Percentiles rank a stretch among this genome's conserved stretches.
Evolutionary conservation across 1,284 basidiomycete genomes (phyloP).

Genomic region (Ustilago tritici): DNA sequence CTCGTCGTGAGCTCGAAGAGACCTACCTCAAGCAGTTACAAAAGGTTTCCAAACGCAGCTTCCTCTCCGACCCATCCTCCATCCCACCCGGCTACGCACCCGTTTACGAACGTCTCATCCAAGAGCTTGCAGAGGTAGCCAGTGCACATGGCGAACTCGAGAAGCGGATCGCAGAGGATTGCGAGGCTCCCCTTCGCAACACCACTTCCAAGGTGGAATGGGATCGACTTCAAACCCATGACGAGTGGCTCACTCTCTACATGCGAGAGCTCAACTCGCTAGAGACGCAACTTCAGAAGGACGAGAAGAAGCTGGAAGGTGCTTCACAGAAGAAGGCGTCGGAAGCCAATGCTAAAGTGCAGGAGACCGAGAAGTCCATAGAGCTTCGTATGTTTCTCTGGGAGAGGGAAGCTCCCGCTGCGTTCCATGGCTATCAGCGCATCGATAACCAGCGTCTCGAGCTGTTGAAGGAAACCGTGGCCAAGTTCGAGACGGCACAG

Average conservation of each 20-base stretch:
- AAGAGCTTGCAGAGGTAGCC: conserved; percentile 66
- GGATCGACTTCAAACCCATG: conserved; percentile 56
- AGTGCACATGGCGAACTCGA: conserved; percentile 62
- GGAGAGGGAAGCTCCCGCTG: conserved; percentile 59
- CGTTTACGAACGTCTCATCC: conserved; percentile 64
- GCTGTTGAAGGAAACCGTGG: conserved; percentile 62
- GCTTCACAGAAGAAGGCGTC: conserved; percentile 61
- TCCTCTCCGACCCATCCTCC: conserved; percentile 62
- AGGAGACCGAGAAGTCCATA: conserved; percentile 58
- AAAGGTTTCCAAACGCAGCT: conserved; percentile 71
- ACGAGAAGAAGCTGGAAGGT: conserved; percentile 62
- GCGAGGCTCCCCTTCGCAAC: conserved; percentile 65
- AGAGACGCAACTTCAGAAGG: conserved; percentile 64
- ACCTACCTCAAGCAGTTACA: conserved; percentile 72
- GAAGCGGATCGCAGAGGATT: conserved; percentile 64
- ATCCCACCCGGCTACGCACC: conserved; percentile 62
- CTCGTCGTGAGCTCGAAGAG: conserved; percentile 72
- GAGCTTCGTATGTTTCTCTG: conserved; percentile 55
- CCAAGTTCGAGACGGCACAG: conserved; percentile 62
- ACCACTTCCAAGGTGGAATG: conserved; percentile 62
- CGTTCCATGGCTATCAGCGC: conserved; percentile 62
- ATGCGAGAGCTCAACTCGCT: conserved; percentile 64
- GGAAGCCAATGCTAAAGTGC: conserved; percentile 52
- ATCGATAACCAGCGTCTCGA: conserved; percentile 63
- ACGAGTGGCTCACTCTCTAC: conserved; percentile 57